A percentile compares a stretch with the other conserved stretches of the same genome.
phyloP scores from a whole-genome alignment of 2,329 filamentous ascomycete species.

The Emydomyces testavorans region DNA sequence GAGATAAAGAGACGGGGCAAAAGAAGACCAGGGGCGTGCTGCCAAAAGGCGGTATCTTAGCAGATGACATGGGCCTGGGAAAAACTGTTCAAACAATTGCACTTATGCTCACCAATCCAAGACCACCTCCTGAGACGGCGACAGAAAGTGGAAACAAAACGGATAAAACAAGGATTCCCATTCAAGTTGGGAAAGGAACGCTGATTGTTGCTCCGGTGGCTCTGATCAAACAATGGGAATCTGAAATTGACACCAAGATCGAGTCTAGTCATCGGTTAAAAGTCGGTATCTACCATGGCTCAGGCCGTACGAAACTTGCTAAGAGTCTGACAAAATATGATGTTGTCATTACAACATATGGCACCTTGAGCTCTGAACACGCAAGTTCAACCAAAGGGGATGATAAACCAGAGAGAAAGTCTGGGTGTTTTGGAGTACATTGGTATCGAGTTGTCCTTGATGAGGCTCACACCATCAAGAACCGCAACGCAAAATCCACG shows the following conservation, averaged over 20 bases:
- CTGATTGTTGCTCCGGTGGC: conserved; percentile 87
- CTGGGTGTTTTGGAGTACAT: conserved; percentile 77
- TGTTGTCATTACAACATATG: conserved; percentile 94
- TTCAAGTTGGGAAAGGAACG: conserved; percentile 62
- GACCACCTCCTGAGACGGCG: conserved; percentile 48
- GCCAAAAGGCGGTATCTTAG: conserved; percentile 85
- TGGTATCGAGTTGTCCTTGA: conserved; percentile 96
- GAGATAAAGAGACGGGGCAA: conserved; percentile 74
- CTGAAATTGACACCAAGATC: conserved; percentile 78
- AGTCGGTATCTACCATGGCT: conserved; percentile 84
- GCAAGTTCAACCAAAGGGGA: conserved; percentile 52
- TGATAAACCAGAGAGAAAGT: conserved; percentile 55
- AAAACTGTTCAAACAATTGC: conserved; percentile 94
- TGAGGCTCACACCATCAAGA: conserved; percentile 97
- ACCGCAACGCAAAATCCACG: conserved; percentile 88
- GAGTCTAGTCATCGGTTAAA: conserved; percentile 56
- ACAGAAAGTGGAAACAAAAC: conserved; percentile 30
- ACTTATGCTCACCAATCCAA: conserved; percentile 71
- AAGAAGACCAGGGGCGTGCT: conserved; percentile 67
- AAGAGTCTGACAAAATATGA: conserved; percentile 74
- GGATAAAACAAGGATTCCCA: conserved; percentile 49
- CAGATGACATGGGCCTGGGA: conserved; percentile 89
- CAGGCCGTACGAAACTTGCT: conserved; percentile 66
- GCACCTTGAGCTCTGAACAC: conserved; percentile 86
- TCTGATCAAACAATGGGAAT: conserved; percentile 93